Evolutionary conservation across 441 rosid species (phyloP).

Genomic region (Corymbia citriodora): DNA sequence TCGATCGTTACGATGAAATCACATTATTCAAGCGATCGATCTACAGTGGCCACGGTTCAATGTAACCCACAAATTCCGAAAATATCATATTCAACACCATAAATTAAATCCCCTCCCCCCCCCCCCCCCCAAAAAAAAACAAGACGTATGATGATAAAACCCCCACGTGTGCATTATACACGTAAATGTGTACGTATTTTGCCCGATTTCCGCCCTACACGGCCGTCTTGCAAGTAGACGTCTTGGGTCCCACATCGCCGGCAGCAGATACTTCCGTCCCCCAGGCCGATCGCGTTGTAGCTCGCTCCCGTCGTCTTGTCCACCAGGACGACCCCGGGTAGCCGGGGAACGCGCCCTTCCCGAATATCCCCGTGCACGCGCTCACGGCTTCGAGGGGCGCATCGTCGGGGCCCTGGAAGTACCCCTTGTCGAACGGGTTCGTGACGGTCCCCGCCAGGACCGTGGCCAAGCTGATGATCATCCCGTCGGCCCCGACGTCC

Average conservation of each 20-base stretch:
- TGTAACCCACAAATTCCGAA: background rate
- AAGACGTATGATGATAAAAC: background rate
- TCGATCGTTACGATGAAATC: background rate
- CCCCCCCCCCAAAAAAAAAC: background rate
- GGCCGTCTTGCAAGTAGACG: constrained; percentile 1
- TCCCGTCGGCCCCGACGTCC: constrained; percentile 3
- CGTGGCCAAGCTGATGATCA: constrained; percentile 7
- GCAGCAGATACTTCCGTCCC: constrained; percentile 8
- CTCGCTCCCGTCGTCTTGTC: constrained; percentile 5
- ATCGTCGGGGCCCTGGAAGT: background rate
- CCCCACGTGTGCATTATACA: background rate
- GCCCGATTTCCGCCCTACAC: background rate
- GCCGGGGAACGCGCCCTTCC: constrained; percentile 2
- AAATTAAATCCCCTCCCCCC: background rate
- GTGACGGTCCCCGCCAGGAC: constrained; percentile 10
- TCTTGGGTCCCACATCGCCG: constrained; percentile 9
- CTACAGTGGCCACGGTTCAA: background rate
- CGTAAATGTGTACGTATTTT: background rate
- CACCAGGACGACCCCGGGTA: background rate
- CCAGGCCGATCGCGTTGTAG: constrained; percentile 1
- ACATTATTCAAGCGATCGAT: background rate
- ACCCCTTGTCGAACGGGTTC: constrained; percentile 6
- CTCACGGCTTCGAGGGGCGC: constrained; percentile 6
- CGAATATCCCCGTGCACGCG: constrained; percentile 6
- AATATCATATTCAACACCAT: background rate